Conservation (phyloP, 1,284 basidiomycete species). For the Sporisorium exsertum region DNA sequence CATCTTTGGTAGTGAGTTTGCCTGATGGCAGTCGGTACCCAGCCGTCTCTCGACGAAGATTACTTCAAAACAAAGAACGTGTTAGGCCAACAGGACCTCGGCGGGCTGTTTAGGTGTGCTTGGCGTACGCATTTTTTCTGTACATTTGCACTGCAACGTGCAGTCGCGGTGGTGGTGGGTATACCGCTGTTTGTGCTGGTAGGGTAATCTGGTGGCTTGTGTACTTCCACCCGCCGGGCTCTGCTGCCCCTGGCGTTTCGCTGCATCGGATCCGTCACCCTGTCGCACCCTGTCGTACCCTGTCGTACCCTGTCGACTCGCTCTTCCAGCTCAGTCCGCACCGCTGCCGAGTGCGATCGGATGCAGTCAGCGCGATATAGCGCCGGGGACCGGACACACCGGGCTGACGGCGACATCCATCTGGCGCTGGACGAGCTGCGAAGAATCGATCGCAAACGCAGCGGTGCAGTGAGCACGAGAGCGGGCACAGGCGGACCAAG, state of each 20-base stretch:
- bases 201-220: constrained; percentile 18
- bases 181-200: constrained; percentile 11
- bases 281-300: constrained; percentile 41
- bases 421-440: constrained; percentile 33
- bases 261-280: too few relatives aligned
- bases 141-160: constrained; percentile 1
- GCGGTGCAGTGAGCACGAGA: constrained; percentile 20
- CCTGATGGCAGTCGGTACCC: constrained; percentile 7
- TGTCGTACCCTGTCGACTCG: constrained; percentile 15
- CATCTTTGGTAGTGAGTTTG: constrained; percentile 51
- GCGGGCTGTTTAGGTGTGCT: not conserved
- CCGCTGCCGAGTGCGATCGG: constrained; percentile 21
- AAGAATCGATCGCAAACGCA: constrained; percentile 42
- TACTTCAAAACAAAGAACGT: not conserved
- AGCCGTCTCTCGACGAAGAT: too few relatives aligned
- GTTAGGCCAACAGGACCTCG: not conserved
- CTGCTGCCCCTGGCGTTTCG: not conserved
- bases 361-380: constrained; percentile 43
- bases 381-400: constrained; percentile 35
- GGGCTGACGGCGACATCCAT: constrained; percentile 17
- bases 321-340: constrained; percentile 24
- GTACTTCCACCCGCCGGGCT: not conserved
- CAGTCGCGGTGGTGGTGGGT: not conserved
- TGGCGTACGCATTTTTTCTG: constrained; percentile 39
- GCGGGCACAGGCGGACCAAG: too few relatives aligned